phyloP scores from a whole-genome alignment of 2,329 filamentous ascomycete genomes.

The Cercospora beticola region DNA sequence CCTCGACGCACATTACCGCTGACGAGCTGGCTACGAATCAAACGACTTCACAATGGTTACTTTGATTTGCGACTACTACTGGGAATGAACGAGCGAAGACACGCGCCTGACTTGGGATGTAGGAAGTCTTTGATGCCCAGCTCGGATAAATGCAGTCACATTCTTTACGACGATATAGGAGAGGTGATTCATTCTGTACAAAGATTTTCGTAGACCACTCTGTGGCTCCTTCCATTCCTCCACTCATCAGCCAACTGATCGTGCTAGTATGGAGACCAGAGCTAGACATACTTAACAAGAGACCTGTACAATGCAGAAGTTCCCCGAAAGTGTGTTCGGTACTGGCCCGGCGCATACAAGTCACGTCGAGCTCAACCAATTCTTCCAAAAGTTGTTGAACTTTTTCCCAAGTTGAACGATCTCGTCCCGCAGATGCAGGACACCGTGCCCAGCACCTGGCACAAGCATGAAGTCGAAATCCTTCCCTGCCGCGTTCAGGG shows the following conservation, averaged over 20 bases:
- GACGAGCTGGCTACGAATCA: too few species aligned
- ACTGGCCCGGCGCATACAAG: neutral
- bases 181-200: neutral
- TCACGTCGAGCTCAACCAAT: slow-evolving; percentile 2
- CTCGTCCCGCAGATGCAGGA: neutral
- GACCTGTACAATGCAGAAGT: neutral
- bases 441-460: slow-evolving; percentile 10
- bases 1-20: too few species aligned
- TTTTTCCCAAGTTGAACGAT: neutral
- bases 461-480: slow-evolving; percentile 14
- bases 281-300: neutral
- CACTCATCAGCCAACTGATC: neutral
- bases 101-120: too few species aligned
- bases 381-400: slow-evolving; percentile 11
- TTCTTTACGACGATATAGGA: neutral
- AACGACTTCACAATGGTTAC: too few species aligned
- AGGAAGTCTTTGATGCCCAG: neutral
- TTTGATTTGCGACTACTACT: too few species aligned
- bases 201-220: neutral
- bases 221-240: neutral
- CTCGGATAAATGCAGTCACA: neutral
- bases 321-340: neutral
- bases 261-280: neutral
- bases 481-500: slow-evolving; percentile 13
- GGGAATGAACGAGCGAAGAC: too few species aligned